Evolutionary conservation across 306 rosid genomes (phyloP), one percentile per base, ranked within the genome.

Genomic region (Citrullus amarus): DNA sequence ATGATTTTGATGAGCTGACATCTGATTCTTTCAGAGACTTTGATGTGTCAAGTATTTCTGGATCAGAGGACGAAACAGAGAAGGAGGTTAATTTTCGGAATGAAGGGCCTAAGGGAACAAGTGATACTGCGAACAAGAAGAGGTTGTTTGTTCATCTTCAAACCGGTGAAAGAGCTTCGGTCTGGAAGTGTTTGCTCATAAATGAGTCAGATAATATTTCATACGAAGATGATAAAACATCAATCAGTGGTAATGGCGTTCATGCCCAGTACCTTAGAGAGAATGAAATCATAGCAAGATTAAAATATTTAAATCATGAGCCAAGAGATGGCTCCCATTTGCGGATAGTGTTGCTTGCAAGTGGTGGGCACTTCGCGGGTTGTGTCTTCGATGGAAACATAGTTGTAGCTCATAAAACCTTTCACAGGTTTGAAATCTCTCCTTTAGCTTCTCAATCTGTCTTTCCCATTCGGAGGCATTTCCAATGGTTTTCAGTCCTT

Each of bases 281-380:
- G 80, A 83, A 65, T 3, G 90, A 89, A 78, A 83, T 87, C 84
- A 65, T 80, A 18, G 86, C 81, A 80, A 89, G 88, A 86, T 79
- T 95, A 87, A 86, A 87, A 79, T 83, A 74, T 70, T 68, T 92
- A 86, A 82, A 83, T 22, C 32, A 57, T 43, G 97, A 91, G 80
- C 89, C 93, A 17, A 90, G 96, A 80, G 91, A 91, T 76, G 86
- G 84, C 9, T 86, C 89, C 59, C 82, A 7, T 67, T 84, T 92
- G 78, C 87, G 97, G 85, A 86, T 95, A 8, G 89, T 95, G 82
- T 81, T 95, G 82, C 97, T 95, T 83, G 97, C 88, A 10, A 90
- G 97, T 2, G 98, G 97, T 68, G 98, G 98, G 61, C 97, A 95
- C 81, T 95, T 95, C 75, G 98, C 92, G 0, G 97, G 97, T 16